phyloP scores from a whole-genome alignment of 176 grass and related monocot species.

The Aegilops umbellulata region DNA sequence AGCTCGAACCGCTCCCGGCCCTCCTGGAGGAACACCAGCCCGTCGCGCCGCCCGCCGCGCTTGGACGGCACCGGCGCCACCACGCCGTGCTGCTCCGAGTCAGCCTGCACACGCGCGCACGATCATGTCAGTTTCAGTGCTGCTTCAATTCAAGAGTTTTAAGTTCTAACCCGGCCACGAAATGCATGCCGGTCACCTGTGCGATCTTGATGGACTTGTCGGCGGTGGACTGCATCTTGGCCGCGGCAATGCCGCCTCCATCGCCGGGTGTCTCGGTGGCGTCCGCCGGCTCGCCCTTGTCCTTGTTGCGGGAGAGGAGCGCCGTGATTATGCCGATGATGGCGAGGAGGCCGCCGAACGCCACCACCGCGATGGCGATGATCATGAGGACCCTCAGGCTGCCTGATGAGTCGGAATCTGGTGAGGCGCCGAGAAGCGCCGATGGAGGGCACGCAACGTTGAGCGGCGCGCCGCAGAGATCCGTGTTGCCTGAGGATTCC shows the following conservation, averaged over 20 bases:
- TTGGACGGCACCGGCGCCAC: slow-evolving; percentile 14
- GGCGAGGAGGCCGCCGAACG: slow-evolving; percentile 31
- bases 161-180: background rate
- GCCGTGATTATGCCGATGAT: slow-evolving; percentile 27
- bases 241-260: background rate
- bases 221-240: slow-evolving; percentile 6
- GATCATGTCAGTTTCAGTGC: background rate
- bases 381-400: slow-evolving; percentile 39
- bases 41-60: slow-evolving; percentile 42
- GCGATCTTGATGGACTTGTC: slow-evolving; percentile 33
- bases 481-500: slow-evolving; percentile 54
- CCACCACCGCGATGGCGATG: slow-evolving; percentile 53
- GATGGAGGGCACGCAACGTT: background rate
- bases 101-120: background rate
- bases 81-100: slow-evolving; percentile 7
- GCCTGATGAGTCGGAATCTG: background rate
- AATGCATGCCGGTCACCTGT: background rate
- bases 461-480: slow-evolving; percentile 55
- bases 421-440: background rate
- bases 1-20: slow-evolving; percentile 53
- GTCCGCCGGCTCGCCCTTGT: background rate
- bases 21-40: slow-evolving; percentile 67
- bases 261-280: slow-evolving; percentile 7
- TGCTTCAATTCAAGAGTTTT: background rate
- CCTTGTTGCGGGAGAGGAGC: slow-evolving; percentile 20